Conservation (phyloP, 2,329 filamentous ascomycete genomes). For the Fusarium sp. region DNA sequence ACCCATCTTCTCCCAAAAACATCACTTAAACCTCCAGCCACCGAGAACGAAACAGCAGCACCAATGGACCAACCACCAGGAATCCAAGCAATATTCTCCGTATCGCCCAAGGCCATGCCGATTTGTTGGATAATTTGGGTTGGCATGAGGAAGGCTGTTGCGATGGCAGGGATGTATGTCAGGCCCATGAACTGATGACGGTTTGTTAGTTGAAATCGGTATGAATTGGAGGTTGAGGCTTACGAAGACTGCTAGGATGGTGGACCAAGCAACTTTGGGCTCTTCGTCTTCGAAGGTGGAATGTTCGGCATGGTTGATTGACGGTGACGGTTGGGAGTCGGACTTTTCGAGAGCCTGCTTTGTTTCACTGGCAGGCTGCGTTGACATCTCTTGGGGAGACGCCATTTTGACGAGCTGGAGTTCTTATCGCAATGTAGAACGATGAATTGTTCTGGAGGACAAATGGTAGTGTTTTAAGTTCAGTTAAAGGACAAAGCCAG, state of each 20-base stretch:
- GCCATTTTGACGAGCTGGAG: background rate
- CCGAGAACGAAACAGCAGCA: constrained; percentile 11
- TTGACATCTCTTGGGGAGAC: background rate
- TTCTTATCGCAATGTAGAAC: background rate
- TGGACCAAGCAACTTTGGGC: constrained; percentile 11
- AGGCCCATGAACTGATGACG: background rate
- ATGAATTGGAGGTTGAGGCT: too few relatives aligned
- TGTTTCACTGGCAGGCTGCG: background rate
- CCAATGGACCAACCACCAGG: constrained; percentile 17
- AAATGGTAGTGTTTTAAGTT: background rate
- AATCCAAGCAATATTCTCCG: constrained; percentile 10
- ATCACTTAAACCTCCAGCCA: constrained; percentile 14
- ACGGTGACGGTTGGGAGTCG: background rate
- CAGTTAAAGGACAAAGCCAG: background rate
- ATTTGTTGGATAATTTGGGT: constrained; percentile 22
- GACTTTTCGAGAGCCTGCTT: background rate
- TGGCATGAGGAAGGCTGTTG: constrained; percentile 13
- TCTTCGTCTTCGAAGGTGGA: background rate
- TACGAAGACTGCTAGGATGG: constrained; percentile 13
- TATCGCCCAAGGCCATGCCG: constrained; percentile 7
- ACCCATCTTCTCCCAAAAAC: constrained; percentile 18
- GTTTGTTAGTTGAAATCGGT: too few relatives aligned
- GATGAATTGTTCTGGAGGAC: background rate
- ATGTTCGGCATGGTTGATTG: constrained; percentile 3
- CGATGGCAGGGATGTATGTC: constrained; percentile 17